Evolutionary conservation across 257 asterid species (phyloP).

Genomic region (Verbascum thapsus): DNA sequence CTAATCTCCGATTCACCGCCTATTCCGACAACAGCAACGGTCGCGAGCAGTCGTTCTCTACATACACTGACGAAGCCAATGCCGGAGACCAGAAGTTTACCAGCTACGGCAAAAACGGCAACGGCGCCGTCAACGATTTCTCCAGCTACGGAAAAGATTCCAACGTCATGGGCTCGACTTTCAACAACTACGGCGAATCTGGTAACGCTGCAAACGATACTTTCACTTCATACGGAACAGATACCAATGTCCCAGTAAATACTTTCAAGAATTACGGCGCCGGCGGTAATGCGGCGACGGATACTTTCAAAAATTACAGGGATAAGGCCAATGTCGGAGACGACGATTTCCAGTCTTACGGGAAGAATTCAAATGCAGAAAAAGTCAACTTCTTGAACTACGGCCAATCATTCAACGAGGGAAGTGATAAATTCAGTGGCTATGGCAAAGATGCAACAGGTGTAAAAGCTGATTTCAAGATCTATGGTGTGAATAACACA

Average conservation of each 20-base stretch:
- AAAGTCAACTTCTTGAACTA: conserved; percentile 50
- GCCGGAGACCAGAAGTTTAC: conserved; percentile 60
- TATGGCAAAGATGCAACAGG: conserved; percentile 50
- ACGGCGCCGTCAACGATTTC: conserved; percentile 63
- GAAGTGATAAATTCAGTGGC: conserved; percentile 65
- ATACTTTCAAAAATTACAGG: conserved; percentile 63
- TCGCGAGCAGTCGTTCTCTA: conserved; percentile 49
- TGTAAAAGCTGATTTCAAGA: conserved; percentile 45
- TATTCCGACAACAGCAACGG: conserved; percentile 64
- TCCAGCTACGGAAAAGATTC: conserved; percentile 57
- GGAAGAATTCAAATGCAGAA: conserved; percentile 55
- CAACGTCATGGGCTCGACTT: conserved; percentile 65
- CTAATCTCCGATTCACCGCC: conserved; percentile 59
- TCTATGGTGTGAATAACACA: conserved; percentile 63
- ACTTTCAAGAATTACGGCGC: conserved; percentile 61
- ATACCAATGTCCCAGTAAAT: conserved; percentile 59
- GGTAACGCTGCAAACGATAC: conserved; percentile 55
- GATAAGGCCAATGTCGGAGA: conserved; percentile 80
- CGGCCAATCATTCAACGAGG: conserved; percentile 76
- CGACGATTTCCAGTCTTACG: conserved; percentile 68
- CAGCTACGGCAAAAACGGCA: conserved; percentile 74
- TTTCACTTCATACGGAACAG: conserved; percentile 61
- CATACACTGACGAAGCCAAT: conserved; percentile 51
- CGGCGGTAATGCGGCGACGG: conserved; percentile 58
- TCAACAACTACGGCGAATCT: conserved; percentile 63